Base-by-base conservation (phyloP, 305 asterid species). In the Salvia sclarea region DNA sequence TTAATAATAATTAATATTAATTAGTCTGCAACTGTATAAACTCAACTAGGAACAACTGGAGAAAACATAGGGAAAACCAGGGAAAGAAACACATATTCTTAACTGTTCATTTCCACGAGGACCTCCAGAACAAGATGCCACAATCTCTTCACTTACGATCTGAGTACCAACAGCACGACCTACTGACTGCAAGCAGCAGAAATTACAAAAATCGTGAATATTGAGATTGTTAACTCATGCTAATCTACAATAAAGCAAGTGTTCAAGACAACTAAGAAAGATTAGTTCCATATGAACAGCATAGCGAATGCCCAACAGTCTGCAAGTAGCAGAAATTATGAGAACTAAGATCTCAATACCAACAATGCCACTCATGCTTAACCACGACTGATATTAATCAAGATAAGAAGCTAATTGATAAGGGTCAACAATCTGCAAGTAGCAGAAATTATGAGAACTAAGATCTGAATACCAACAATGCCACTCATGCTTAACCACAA, bases 61-160 rank as follows among this genome's bases (percentile, higher is more conserved):
- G 13, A 55, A 57, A 45, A 14, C 7, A 45, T 31, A 8, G 45
- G 68, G 53, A 56, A 13, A 50, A 54, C 17, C 0, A 57, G 40
- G 44, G 48, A 61, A 21, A 52, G 12, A 56, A 49, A 56, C 41
- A 18, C 41, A 63, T 17, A 64, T 58, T 44, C 88, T 75, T 79
- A 83, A 91, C 96, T 94, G 99, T 82, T 89, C 92, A 68, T 84
- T 88, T 74, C 96, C 99, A 65, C 95, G 93, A 67, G 96, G 96
- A 35, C 97, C 95, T 70, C 93, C 86, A 59, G 89, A 84, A 69
- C 95, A 91, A 22, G 97, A 89, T 41, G 88, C 62, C 71, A 94
- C 78, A 73, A 94, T 86, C 81, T 86, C 96, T 74, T 89, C 90
- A 70, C 66, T 68, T 37, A 87, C 60, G 60, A 91, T 80, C 68